These are phyloP conservation scores for Ascochyta rabiei DNA, from an alignment of 2,329 filamentous ascomycete genomes.

Conservation along the genomic window DNA sequence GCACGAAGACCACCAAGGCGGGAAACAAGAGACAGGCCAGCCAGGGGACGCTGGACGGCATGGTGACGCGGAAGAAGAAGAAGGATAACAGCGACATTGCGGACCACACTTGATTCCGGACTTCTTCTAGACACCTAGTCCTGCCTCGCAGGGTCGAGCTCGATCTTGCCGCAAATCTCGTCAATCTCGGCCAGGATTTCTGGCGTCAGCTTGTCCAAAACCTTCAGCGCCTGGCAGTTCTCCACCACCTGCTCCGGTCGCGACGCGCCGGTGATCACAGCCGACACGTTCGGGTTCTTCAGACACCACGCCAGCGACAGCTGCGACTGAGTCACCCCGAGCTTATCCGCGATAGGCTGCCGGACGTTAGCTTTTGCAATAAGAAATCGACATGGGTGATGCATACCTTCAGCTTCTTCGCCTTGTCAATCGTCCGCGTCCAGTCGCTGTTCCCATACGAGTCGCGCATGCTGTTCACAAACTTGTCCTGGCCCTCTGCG, in stretches of 20 bases:
- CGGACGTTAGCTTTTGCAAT: conserved; percentile 10
- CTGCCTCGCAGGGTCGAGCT: conserved; percentile 29
- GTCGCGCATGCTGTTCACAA: conserved; percentile 55
- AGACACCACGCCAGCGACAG: conserved; percentile 46
- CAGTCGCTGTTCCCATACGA: conserved; percentile 58
- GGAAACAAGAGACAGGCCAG: conserved; percentile 63
- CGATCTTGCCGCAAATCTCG: conserved; percentile 34
- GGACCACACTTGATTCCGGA: conserved; percentile 16
- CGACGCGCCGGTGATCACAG: conserved; percentile 38
- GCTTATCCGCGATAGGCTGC: conserved; percentile 63
- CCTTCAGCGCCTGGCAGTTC: conserved; percentile 51
- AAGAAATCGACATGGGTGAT: neutral
- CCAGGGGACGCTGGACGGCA: conserved; percentile 51
- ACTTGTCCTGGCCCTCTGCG: conserved; percentile 63
- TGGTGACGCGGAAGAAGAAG: conserved; percentile 42
- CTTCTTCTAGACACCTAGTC: conserved; percentile 13
- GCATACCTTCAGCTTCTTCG: conserved; percentile 51
- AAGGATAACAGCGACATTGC: conserved; percentile 27
- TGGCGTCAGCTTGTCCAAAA: conserved; percentile 53
- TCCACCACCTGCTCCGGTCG: conserved; percentile 40
- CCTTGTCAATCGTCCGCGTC: conserved; percentile 63
- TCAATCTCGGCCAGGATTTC: conserved; percentile 54
- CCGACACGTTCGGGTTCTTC: conserved; percentile 44
- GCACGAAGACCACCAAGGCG: conserved; percentile 47
- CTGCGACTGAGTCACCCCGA: conserved; percentile 62